Percentiles rank a stretch among this genome's conserved stretches.
Conservation (phyloP, 768 basidiomycete genomes). For the Leccinum arenicola region DNA sequence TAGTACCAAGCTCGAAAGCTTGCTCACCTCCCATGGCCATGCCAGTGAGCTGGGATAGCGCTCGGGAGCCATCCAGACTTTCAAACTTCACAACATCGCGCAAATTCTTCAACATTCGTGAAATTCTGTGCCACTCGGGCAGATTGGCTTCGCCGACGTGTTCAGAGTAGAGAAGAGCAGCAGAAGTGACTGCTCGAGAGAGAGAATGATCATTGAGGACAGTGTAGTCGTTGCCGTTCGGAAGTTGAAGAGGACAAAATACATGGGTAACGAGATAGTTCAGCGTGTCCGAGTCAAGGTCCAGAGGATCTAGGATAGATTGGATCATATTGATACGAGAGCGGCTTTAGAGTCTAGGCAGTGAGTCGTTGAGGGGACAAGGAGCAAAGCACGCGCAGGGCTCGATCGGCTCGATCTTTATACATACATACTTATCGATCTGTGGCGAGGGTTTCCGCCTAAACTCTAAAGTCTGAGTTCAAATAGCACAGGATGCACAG, state of each 20-base stretch:
- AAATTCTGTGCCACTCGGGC: neutral
- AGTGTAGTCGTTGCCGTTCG: constrained; percentile 28
- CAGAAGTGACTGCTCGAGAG: constrained; percentile 15
- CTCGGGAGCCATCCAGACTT: constrained; percentile 3
- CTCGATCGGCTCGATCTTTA: neutral
- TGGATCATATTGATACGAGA: neutral
- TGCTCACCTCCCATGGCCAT: constrained; percentile 10
- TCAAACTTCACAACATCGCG: constrained; percentile 3
- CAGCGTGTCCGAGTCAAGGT: neutral
- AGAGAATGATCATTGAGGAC: constrained; percentile 28
- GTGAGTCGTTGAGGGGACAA: neutral
- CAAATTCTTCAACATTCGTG: neutral
- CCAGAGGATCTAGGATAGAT: neutral
- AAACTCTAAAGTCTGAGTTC: neutral
- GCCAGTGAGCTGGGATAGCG: constrained; percentile 2
- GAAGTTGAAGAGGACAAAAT: constrained; percentile 39
- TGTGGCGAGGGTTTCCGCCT: neutral
- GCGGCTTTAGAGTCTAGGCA: neutral
- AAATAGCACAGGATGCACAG: neutral
- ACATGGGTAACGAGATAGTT: constrained; percentile 38
- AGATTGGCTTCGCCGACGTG: neutral
- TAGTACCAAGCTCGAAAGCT: neutral
- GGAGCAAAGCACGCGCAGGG: neutral
- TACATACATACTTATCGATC: neutral
- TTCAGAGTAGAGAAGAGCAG: constrained; percentile 17